Evolutionary conservation across 2,329 filamentous ascomycete genomes (phyloP), one percentile per base, ranked within the genome.

Genomic region (Aspergillus fructus): DNA sequence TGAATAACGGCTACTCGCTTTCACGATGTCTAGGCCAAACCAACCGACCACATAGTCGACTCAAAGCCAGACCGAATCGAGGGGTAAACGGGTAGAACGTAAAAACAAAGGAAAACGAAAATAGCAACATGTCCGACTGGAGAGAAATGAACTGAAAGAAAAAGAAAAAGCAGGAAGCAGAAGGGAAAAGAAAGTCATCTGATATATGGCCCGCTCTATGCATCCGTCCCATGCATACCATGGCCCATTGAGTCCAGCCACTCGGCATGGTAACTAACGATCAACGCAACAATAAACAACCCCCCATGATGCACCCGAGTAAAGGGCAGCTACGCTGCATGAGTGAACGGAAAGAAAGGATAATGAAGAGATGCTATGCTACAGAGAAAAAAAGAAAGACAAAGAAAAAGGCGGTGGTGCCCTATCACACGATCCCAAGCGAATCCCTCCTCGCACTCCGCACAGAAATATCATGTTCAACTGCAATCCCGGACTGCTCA

Each of bases 391-490:
- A 55, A 4, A 9, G 21, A 21, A 21, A 21, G 21, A 21, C 21
- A 48, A 55, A 42, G 21, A 42, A 41, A 41, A 15, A 52, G 9
- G 37, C 2, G 9, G 27, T 5, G 19, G 12, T 2, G n/a, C 13
- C 27, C 9, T 12, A 24, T 51, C 37, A 61, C 27, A 56, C 56
- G 12, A 49, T 33, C 42, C 34, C 40, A 41, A 56, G 33, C 21
- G 37, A 46, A 30, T 55, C 59, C 55, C 56, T 59, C 19, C 39
- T 51, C 42, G 47, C 56, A 43, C 64, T 68, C 13, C 63, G 51
- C 11, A 73, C 59, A 3, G 65, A 68, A 39, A 72, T 67, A 43
- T 71, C 66, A 54, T 69, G 68, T 37, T 68, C 70, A 17, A 73
- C 66, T 3, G 63, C 52, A 24, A 73, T 73, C 1, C 65, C 69